Percentiles rank a stretch among this genome's conserved stretches.
Conservation (phyloP, 2,329 filamentous ascomycete genomes). For the Sporothrix brasiliensis region DNA sequence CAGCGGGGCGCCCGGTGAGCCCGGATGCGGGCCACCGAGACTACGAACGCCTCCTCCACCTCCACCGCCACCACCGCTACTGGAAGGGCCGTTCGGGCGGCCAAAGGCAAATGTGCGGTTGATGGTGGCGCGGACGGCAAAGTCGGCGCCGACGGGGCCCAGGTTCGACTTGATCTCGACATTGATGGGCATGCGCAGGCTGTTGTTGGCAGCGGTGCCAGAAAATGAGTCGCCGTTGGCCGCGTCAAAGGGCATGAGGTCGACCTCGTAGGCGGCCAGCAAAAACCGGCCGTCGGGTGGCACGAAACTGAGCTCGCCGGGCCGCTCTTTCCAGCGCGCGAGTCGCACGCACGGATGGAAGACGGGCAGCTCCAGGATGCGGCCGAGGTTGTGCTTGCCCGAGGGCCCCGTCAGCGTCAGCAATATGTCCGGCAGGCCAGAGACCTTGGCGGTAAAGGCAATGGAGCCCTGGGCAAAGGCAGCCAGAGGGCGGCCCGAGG, state of each 20-base stretch:
- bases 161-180: slow-evolving; percentile 81
- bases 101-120: slow-evolving; percentile 62
- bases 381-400: slow-evolving; percentile 73
- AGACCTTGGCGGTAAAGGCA: slow-evolving; percentile 92
- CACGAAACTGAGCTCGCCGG: slow-evolving; percentile 92
- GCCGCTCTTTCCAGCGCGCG: slow-evolving; percentile 83
- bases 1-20: slow-evolving; percentile 60
- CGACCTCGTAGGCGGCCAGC: slow-evolving; percentile 90
- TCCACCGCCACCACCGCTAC: slow-evolving; percentile 7
- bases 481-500: slow-evolving; percentile 82
- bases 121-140: slow-evolving; percentile 79
- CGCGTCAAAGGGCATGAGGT: slow-evolving; percentile 69
- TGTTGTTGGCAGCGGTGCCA: slow-evolving; percentile 46
- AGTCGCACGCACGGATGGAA: slow-evolving; percentile 95
- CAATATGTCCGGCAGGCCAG: slow-evolving; percentile 87
- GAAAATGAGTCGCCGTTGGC: slow-evolving; percentile 49
- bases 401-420: slow-evolving; percentile 78
- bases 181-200: slow-evolving; percentile 76
- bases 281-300: slow-evolving; percentile 94
- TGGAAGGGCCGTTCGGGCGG: slow-evolving; percentile 14
- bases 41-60: slow-evolving; percentile 26
- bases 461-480: slow-evolving; percentile 91
- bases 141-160: slow-evolving; percentile 75
- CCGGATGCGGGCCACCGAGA: slow-evolving; percentile 54
- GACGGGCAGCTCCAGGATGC: slow-evolving; percentile 81